phyloP scores from a whole-genome alignment of 108 stramenopile genomes.

The Skeletonema menzelii region DNA sequence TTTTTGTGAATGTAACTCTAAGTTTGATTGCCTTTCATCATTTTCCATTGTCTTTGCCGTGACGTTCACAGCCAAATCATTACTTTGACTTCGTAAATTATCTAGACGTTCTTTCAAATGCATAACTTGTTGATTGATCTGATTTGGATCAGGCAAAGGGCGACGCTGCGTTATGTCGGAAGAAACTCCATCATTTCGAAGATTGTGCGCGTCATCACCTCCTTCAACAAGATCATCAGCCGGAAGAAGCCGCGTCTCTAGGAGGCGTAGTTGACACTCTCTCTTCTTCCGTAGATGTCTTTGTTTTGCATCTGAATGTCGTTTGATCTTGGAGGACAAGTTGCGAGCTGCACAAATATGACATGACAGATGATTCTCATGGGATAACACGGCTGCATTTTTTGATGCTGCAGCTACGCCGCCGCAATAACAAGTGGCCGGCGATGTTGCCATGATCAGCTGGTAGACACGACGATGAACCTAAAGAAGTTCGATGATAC shows the following conservation, averaged over 20 bases:
- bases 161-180: neutral
- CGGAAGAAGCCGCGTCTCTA: conserved; percentile 13
- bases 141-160: conserved; percentile 32
- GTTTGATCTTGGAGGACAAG: conserved; percentile 14
- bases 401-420: neutral
- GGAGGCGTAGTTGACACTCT: conserved; percentile 15
- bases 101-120: conserved; percentile 13
- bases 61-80: conserved; percentile 20
- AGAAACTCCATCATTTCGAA: neutral
- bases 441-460: neutral
- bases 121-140: conserved; percentile 14
- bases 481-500: too few species aligned
- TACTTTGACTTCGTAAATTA: conserved; percentile 2
- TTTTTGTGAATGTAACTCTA: neutral
- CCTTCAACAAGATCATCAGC: neutral
- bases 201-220: neutral
- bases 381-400: neutral
- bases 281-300: neutral
- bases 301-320: conserved; percentile 17
- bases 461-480: too few species aligned
- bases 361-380: neutral
- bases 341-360: conserved; percentile 11
- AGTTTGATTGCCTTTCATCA: conserved; percentile 18
- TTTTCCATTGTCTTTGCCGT: conserved; percentile 40
- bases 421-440: neutral